These are phyloP conservation scores for Musa beccarii DNA, from an alignment of 176 grass and related monocot species.

Conservation along the genomic window DNA sequence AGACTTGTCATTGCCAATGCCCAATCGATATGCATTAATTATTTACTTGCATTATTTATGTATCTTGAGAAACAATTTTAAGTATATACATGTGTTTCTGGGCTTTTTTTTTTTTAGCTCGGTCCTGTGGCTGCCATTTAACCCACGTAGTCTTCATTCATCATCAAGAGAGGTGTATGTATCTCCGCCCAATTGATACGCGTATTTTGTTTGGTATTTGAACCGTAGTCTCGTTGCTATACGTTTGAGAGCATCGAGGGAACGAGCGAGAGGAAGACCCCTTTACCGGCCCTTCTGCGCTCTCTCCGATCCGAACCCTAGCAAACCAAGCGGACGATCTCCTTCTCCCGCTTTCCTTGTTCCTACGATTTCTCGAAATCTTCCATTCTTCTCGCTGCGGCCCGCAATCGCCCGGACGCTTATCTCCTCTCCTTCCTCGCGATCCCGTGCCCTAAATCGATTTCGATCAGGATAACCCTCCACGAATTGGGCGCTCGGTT, in stretches of 20 bases:
- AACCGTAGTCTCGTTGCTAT: not conserved
- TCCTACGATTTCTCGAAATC: not conserved
- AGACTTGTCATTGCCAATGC: too few species aligned
- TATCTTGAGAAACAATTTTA: too few species aligned
- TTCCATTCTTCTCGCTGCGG: not conserved
- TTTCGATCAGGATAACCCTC: not conserved
- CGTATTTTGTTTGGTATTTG: too few species aligned
- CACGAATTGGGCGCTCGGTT: not conserved
- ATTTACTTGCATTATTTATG: too few species aligned
- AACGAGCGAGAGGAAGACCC: not conserved
- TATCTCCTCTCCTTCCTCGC: not conserved
- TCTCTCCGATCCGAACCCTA: not conserved
- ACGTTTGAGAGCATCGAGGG: not conserved
- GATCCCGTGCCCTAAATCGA: not conserved
- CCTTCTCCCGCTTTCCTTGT: not conserved
- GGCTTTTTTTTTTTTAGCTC: too few species aligned
- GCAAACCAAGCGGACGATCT: not conserved
- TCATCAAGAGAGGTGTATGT: too few species aligned
- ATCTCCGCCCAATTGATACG: too few species aligned
- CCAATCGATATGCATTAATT: too few species aligned
- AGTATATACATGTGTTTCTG: too few species aligned
- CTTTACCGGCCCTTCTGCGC: too few species aligned
- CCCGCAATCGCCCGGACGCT: not conserved
- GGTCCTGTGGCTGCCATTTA: too few species aligned
- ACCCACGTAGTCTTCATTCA: too few species aligned